Evolutionary conservation across 192 early-diverging fungal species (phyloP), one percentile per base, ranked within the genome.

Genomic region (Coemansia pectinata): DNA sequence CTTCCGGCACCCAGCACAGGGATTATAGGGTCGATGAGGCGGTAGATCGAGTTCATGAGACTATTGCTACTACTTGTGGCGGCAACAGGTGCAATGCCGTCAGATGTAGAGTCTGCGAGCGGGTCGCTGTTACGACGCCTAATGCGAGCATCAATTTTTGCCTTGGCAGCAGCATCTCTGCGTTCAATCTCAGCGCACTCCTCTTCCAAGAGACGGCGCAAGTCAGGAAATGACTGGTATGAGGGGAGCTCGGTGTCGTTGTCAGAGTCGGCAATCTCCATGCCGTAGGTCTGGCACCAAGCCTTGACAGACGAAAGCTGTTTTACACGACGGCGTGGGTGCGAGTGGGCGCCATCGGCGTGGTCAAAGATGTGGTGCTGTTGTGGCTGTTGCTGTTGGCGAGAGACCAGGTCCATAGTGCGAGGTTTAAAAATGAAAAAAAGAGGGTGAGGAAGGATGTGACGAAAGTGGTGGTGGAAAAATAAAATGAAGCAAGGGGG

Each of bases 141-240:
- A 52, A 73, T 67, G 55, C 67, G 76, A 27, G 69, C 78, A 31
- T 74, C 72, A 5, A 80, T 45, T 12, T 29, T 60, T 21, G 71
- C 74, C 62, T 67, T 74, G 40, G 74, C 79, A 41, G 70, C 74
- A 19, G 65, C 68, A 62, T 77, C 79, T 25, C 61, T 66, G 65
- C 79, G 79, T 68, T 77, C 74, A 74, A 82, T 82, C 65, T 82
- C 79, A 29, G 79, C 79, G 62, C 79, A 82, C 62, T 82, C 79
- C 29, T 71, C 71, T 3, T 77, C 74, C 40, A 82, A 75, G 6
- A 82, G 71, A 23, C 59, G 64, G 71, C 71, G 79, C 74, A 82
- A 64, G 66, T 82, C 79, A 11, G 79, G 73, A 34, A 82, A 82
- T 25, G 79, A 82, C 71, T 82, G 70, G 69, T 82, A 82, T 5